Evolutionary conservation across 345 rosid genomes (phyloP), one percentile per base, ranked within the genome.

Genomic region (Viola odorata): DNA sequence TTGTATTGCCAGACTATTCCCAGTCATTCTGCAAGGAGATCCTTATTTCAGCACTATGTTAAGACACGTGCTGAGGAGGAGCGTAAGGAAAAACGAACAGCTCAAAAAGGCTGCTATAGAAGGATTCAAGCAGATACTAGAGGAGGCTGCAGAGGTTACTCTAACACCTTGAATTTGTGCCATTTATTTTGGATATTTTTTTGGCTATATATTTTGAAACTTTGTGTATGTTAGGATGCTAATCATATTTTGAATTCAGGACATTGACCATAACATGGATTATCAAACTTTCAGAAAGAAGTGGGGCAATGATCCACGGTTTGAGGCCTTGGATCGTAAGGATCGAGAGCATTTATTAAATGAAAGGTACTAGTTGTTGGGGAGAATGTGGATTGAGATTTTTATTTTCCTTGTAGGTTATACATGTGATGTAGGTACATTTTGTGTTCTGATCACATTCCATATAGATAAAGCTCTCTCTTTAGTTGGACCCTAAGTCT

Each of bases 21-120:
- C 44, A 94, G 96, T 73, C 89, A 94, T 75, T 90, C 97, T 64
- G 92, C 88, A 50, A 78, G 99, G 79, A 86, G 99, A 71, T 82
- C 95, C 64, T 81, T 94, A 72, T 94, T 94, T 63, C 97, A 90
- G 72, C 96, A 79, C 70, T 90, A 83, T 67, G 99, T 94, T 39
- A 94, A 94, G 80, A 94, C 97, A 50, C 92, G 99, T 50, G 99
- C 99, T 68, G 96, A 88, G 81, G 99, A 90, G 75, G 92, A 94
- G 59, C 95, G 99, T 62, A 86, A 80, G 77, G 99, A 94, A 77
- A 92, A 88, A 69, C 86, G 97, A 62, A 97, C 99, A 55, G 96
- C 96, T 73, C 97, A 90, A 80, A 80, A 94, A 81, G 82, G 92
- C 91, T 73, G 95, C 95, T 57, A 68, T 88, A 65, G 97, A 88